A percentile compares a stretch with the other conserved stretches of the same genome.
phyloP scores from a whole-genome alignment of 495 filamentous ascomycete genomes.

The Articulospora tetracladia region DNA sequence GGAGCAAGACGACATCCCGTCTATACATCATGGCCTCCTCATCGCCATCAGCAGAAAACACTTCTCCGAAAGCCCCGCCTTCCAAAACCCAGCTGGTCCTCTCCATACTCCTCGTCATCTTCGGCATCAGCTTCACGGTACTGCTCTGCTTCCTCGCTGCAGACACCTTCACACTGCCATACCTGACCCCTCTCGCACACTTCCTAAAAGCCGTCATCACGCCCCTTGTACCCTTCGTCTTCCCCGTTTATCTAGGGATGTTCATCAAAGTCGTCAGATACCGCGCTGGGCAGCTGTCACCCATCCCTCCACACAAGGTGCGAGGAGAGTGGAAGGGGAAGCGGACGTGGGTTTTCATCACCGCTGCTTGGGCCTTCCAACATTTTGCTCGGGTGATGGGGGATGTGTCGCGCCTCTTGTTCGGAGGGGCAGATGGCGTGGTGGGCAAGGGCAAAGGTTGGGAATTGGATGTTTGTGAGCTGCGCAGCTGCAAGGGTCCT shows the following conservation, averaged over 20 bases:
- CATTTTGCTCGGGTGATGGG: neutral
- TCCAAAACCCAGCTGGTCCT: neutral
- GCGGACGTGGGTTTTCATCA: conserved; percentile 7
- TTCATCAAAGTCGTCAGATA: conserved; percentile 7
- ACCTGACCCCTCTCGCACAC: conserved; percentile 5
- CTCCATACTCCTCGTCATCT: neutral
- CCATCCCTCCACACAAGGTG: neutral
- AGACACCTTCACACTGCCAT: conserved; percentile 3
- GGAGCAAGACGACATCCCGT: neutral
- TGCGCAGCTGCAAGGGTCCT: neutral
- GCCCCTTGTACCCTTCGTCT: neutral
- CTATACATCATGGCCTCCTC: neutral
- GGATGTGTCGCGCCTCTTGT: neutral
- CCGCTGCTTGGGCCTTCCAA: neutral
- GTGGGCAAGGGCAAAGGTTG: neutral
- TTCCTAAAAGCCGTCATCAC: neutral
- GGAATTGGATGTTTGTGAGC: neutral
- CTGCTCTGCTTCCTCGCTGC: neutral
- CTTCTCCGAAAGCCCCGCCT: neutral
- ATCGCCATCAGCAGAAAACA: neutral
- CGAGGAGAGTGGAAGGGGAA: neutral
- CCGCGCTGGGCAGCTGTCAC: neutral
- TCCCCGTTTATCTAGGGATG: neutral
- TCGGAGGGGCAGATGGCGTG: neutral
- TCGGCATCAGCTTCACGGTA: neutral